Conservation (phyloP, 108 stramenopile genomes). For the Cyclostephanos invisitatus region DNA sequence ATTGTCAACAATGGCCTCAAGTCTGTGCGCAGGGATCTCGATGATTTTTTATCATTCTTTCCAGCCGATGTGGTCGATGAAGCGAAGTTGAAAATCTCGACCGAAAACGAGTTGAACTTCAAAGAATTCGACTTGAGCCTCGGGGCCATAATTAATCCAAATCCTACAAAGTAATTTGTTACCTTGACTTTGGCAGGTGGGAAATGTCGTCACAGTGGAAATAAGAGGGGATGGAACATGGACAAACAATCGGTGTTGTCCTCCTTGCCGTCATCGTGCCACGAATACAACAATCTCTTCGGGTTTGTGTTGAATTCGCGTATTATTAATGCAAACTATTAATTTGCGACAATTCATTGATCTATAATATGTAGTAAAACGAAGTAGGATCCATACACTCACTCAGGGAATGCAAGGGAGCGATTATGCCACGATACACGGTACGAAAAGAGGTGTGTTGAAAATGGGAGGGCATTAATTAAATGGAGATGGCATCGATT, state of each 20-base stretch:
- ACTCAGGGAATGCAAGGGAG: no score
- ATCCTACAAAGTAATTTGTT: conserved; percentile 17
- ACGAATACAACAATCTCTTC: neutral
- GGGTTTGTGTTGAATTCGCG: no score
- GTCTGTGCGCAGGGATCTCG: conserved; percentile 60
- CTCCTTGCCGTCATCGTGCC: neutral
- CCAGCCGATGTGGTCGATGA: conserved; percentile 58
- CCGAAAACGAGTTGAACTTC: conserved; percentile 80
- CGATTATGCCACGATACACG: no score
- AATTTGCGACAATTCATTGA: neutral
- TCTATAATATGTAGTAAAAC: neutral
- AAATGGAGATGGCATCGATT: conserved; percentile 29
- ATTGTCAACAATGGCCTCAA: conserved; percentile 75
- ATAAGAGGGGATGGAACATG: no score
- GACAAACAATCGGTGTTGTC: no score
- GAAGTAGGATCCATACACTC: no score
- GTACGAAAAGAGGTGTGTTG: no score
- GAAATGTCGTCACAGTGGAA: neutral
- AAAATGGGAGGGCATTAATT: neutral
- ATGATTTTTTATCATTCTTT: conserved; percentile 78
- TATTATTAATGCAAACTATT: no score
- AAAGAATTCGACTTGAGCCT: conserved; percentile 77
- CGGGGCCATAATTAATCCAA: conserved; percentile 75
- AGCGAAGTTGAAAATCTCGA: conserved; percentile 52
- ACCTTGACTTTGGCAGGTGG: neutral